Evolutionary conservation across 1,284 basidiomycete species (phyloP).

Genomic region (Trichosporon coremiiforme): DNA sequence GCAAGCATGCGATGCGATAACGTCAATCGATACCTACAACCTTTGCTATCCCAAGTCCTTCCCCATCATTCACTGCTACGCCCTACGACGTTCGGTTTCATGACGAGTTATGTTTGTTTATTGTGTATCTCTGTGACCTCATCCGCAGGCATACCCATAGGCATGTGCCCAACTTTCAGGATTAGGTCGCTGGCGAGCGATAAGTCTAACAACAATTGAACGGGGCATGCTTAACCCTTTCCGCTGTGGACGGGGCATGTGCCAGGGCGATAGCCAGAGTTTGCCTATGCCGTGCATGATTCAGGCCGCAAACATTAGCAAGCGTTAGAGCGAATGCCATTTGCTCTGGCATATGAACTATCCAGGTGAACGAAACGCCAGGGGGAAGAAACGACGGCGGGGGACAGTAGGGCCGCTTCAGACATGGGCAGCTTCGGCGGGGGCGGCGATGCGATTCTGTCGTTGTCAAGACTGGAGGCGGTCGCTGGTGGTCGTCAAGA

Average conservation of each 20-base stretch:
- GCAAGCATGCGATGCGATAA: too few species aligned
- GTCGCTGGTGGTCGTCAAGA: conserved; percentile 1
- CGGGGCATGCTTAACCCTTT: not conserved
- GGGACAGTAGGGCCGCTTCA: too few species aligned
- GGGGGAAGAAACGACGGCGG: not conserved
- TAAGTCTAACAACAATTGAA: not conserved
- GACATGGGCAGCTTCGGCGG: not conserved
- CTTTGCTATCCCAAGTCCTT: too few species aligned
- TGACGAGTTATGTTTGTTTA: not conserved
- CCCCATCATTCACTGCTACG: not conserved
- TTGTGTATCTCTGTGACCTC: not conserved
- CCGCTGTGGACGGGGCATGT: not conserved
- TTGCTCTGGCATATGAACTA: not conserved
- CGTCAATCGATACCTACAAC: too few species aligned
- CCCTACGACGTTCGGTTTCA: too few species aligned
- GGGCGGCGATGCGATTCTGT: not conserved
- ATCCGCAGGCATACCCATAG: not conserved
- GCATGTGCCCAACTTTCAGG: not conserved
- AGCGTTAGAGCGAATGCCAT: not conserved
- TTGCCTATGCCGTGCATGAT: not conserved
- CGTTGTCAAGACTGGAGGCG: not conserved
- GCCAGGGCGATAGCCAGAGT: not conserved
- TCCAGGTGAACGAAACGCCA: conserved; percentile 16
- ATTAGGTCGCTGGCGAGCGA: not conserved
- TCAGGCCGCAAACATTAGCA: not conserved